Evolutionary conservation across 768 basidiomycete species (phyloP).

Genomic region (Chalciporus pseudorubinellus): DNA sequence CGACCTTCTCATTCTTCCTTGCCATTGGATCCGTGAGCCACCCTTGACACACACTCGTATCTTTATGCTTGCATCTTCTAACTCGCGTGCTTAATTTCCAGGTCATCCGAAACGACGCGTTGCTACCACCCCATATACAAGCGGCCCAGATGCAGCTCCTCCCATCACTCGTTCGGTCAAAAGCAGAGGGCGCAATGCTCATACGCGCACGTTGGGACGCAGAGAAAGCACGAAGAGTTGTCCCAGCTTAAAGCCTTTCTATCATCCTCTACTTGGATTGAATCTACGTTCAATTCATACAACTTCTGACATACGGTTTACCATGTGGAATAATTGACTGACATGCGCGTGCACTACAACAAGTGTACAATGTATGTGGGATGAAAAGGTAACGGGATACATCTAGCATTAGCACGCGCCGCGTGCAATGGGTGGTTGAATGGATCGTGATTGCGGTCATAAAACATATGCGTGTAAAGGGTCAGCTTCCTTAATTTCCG

Average conservation of each 20-base stretch:
- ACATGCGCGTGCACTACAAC: conserved; percentile 12
- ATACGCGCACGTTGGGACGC: conserved; percentile 77
- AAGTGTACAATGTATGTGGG: conserved; percentile 16
- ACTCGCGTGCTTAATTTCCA: conserved; percentile 27
- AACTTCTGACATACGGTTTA: conserved; percentile 6
- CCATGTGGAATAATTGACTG: conserved; percentile 9
- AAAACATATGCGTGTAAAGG: conserved; percentile 9
- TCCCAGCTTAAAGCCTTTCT: conserved; percentile 13
- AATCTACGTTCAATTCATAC: conserved; percentile 13
- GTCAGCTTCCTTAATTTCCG: not conserved
- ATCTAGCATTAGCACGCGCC: conserved; percentile 21
- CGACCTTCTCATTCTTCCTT: conserved; percentile 97
- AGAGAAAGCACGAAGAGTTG: conserved; percentile 41
- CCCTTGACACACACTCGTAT: not conserved
- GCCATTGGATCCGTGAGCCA: conserved; percentile 81
- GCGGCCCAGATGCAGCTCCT: conserved; percentile 61
- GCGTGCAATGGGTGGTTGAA: conserved; percentile 21
- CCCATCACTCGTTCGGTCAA: conserved; percentile 56
- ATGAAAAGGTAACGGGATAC: conserved; percentile 6
- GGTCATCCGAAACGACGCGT: conserved; percentile 86
- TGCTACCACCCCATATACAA: conserved; percentile 57
- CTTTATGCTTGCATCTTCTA: conserved; percentile 2
- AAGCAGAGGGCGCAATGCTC: conserved; percentile 63
- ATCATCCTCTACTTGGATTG: conserved; percentile 6
- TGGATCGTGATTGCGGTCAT: conserved; percentile 20